Conservation (phyloP, 2,329 filamentous ascomycete genomes). For the Pyrenochaeta sp. region DNA sequence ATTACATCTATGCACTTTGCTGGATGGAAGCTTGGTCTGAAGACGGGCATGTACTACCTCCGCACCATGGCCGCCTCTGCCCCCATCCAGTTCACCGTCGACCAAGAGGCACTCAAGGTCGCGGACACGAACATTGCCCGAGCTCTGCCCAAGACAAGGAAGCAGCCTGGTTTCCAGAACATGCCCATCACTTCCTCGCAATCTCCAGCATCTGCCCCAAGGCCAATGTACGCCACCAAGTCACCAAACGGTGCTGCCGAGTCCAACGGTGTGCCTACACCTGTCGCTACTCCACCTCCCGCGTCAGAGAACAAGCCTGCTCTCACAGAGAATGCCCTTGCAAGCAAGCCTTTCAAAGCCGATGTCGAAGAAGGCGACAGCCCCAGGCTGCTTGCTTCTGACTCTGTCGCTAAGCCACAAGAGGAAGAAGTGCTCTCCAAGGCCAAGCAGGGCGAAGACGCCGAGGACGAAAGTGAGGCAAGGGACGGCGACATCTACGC, state of each 20-base stretch:
- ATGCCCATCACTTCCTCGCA: constrained; percentile 53
- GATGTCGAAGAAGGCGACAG: constrained; percentile 80
- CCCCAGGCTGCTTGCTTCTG: constrained; percentile 78
- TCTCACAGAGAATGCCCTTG: constrained; percentile 64
- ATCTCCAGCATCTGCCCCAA: constrained; percentile 68
- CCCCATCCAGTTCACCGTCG: constrained; percentile 98
- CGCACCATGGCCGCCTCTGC: constrained; percentile 96
- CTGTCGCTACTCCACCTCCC: constrained; percentile 72
- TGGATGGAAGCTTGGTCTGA: constrained; percentile 98
- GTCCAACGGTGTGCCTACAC: constrained; percentile 72
- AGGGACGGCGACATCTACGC: constrained; percentile 95
- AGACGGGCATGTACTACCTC: constrained; percentile 99
- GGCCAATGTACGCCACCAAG: constrained; percentile 71
- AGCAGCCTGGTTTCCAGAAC: constrained; percentile 49
- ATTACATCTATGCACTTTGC: constrained; percentile 99
- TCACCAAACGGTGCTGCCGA: constrained; percentile 52
- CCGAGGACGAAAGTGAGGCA: constrained; percentile 73
- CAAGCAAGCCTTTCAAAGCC: constrained; percentile 76
- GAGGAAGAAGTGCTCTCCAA: constrained; percentile 71
- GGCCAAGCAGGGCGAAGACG: constrained; percentile 75
- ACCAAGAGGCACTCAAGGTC: constrained; percentile 92
- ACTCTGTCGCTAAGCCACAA: constrained; percentile 65
- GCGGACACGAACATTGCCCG: constrained; percentile 81
- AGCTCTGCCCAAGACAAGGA: constrained; percentile 72
- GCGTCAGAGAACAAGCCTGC: constrained; percentile 57